These are phyloP conservation scores for Tulasnella sp. DNA, from an alignment of 768 basidiomycete genomes.

Conservation along the genomic window DNA sequence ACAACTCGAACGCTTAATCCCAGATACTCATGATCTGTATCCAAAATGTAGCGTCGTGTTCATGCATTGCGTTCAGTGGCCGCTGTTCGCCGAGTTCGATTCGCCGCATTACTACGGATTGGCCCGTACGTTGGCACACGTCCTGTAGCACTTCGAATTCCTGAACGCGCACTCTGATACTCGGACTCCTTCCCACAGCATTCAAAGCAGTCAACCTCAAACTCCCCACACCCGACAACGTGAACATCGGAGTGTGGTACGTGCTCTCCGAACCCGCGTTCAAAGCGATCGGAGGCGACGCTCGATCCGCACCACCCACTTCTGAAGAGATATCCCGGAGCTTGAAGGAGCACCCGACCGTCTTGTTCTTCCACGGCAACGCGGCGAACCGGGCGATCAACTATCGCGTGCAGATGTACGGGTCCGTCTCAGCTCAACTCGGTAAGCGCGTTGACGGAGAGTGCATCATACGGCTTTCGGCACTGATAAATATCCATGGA, in stretches of 20 bases:
- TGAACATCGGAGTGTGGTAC: conserved; percentile 79
- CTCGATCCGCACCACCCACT: conserved; percentile 27
- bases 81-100: conserved; percentile 7
- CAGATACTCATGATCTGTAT: background rate
- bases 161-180: background rate
- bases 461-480: background rate
- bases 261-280: conserved; percentile 57
- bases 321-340: conserved; percentile 41
- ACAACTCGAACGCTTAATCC: too few species aligned
- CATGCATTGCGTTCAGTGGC: conserved; percentile 7
- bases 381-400: conserved; percentile 62
- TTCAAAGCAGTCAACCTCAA: conserved; percentile 37
- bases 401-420: conserved; percentile 58
- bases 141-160: background rate
- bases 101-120: conserved; percentile 10
- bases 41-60: conserved; percentile 4
- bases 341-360: conserved; percentile 48
- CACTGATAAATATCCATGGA: background rate
- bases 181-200: background rate
- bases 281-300: conserved; percentile 24
- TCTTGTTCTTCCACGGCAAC: conserved; percentile 93
- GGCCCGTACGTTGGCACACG: conserved; percentile 7
- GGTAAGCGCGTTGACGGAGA: background rate
- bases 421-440: conserved; percentile 51
- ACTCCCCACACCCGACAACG: conserved; percentile 63